Conservation (phyloP, 768 basidiomycete species). For the Pleurotus eryngii region DNA sequence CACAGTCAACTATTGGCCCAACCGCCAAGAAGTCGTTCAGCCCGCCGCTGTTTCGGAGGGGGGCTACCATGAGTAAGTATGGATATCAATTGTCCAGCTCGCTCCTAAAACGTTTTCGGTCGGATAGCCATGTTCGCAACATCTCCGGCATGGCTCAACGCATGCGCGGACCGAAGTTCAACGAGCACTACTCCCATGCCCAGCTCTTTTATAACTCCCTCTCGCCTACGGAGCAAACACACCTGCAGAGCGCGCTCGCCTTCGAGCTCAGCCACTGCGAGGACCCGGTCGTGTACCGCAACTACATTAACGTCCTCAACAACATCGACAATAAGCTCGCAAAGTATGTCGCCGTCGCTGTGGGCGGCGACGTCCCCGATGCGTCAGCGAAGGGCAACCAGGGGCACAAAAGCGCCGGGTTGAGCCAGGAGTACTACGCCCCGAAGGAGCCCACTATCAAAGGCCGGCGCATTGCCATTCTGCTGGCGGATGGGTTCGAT, state of each 20-base stretch:
- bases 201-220: constrained; percentile 87
- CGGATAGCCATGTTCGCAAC: constrained; percentile 43
- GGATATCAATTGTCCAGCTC: no score
- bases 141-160: constrained; percentile 55
- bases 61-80: constrained; percentile 53
- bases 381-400: constrained; percentile 50
- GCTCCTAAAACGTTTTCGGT: background rate
- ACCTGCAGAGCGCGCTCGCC: constrained; percentile 64
- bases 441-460: constrained; percentile 58
- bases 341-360: constrained; percentile 57
- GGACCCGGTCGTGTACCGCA: constrained; percentile 65
- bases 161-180: constrained; percentile 69
- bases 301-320: constrained; percentile 65
- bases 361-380: constrained; percentile 58
- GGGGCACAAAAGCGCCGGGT: constrained; percentile 47
- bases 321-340: constrained; percentile 76
- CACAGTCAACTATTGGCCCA: constrained; percentile 79
- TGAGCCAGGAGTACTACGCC: constrained; percentile 58
- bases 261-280: constrained; percentile 88
- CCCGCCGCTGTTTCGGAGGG: constrained; percentile 51
- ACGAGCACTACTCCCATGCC: constrained; percentile 74
- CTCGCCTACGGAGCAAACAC: constrained; percentile 60
- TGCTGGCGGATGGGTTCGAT: constrained; percentile 76
- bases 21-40: constrained; percentile 50
- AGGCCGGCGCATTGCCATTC: constrained; percentile 71